Evolutionary conservation across 495 filamentous ascomycete genomes (phyloP).

Genomic region (Trichoderma virens): DNA sequence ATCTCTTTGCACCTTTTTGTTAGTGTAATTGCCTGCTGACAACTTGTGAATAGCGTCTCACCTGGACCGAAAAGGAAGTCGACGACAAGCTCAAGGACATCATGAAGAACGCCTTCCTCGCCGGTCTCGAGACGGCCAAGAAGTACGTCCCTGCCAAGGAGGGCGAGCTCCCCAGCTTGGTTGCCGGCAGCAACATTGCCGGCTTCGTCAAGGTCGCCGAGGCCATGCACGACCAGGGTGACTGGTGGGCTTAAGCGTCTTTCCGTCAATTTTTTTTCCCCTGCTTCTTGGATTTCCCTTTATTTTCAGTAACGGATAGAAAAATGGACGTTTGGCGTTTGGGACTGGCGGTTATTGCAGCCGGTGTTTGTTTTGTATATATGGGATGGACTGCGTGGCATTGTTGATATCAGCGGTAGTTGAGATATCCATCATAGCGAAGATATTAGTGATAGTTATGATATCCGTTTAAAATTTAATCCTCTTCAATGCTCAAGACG

Average conservation of each 20-base stretch:
- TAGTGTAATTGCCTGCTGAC: no score
- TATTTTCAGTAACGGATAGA: background rate
- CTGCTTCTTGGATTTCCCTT: background rate
- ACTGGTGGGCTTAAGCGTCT: conserved; percentile 66
- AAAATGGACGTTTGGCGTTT: conserved; percentile 8
- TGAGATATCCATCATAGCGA: background rate
- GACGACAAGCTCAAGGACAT: conserved; percentile 87
- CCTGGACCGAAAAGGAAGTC: conserved; percentile 83
- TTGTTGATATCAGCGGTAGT: background rate
- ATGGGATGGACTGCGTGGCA: background rate
- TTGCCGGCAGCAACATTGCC: conserved; percentile 92
- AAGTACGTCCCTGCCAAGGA: conserved; percentile 70
- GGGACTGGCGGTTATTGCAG: background rate
- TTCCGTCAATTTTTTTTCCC: background rate
- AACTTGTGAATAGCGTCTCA: no score
- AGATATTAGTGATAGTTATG: background rate
- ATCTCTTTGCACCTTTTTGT: no score
- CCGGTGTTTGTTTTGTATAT: no score
- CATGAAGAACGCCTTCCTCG: conserved; percentile 91
- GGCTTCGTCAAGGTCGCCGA: conserved; percentile 93
- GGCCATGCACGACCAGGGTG: conserved; percentile 93
- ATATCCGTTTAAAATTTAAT: no score
- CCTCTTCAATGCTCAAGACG: background rate
- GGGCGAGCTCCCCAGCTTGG: conserved; percentile 80
- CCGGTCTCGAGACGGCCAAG: conserved; percentile 82